Evolutionary conservation across 306 rosid genomes (phyloP), one percentile per base, ranked within the genome.

Genomic region (Prunus campanulata): DNA sequence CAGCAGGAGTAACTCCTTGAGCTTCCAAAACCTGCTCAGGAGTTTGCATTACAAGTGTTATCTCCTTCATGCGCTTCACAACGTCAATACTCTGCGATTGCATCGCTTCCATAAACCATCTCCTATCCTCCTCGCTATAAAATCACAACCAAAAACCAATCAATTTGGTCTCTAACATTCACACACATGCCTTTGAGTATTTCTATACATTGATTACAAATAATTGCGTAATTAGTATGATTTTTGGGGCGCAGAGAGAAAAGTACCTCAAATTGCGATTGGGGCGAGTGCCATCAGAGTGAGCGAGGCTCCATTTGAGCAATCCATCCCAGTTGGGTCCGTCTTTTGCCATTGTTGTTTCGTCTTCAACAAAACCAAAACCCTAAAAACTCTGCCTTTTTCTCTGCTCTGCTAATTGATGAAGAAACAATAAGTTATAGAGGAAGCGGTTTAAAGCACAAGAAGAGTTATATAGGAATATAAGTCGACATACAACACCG

Each of bases 81-180:
- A 92, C 90, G 86, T 92, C 99, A 62, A 96, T 47, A 13, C 75
- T 88, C 82, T 92, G 97, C 2, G 93, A 78, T 81, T 96, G 97
- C 96, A 96, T 80, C 1, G 99, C 93, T 81, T 96, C 98, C 99
- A 86, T 92, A 71, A 96, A 91, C 96, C 96, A 92, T 86, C 29
- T 86, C 19, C 91, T 78, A 47, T 96, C 99, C 87, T 92, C 99
- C 80, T 88, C 99, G 54, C 99, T 96, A 54, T 20, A n/a, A 64
- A 72, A 32, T 7, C 44, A 39, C 80, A 73, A 39, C 70, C 75
- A 13, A 16, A 76, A 67, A 42, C 48, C 66, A 24, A 9, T 69
- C 60, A 69, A 49, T 69, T 69, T 29, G 15, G 27, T 50, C 60
- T 49, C 46, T 48, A 15, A 47, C 57, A 48, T 47, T 24, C 56